phyloP scores from a whole-genome alignment of 148 eudicot genomes.

The Rhododendron griersonianum region DNA sequence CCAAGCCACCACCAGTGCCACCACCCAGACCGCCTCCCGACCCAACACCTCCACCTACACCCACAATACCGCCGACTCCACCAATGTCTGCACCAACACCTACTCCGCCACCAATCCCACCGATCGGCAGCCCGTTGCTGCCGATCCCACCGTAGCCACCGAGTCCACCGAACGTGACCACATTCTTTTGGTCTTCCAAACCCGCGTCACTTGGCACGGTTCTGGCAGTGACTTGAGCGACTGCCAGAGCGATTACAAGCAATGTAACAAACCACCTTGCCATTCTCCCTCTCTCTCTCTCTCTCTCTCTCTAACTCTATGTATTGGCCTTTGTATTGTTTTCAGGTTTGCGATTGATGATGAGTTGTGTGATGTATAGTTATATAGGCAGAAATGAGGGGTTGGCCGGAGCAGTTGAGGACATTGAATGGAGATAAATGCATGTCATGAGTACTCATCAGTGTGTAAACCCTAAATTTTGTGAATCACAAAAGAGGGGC shows the following conservation, averaged over 20 bases:
- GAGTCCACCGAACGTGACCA: constrained; percentile 25
- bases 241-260: constrained; percentile 15
- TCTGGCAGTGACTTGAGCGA: constrained; percentile 22
- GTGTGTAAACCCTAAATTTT: not conserved
- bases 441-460: not conserved
- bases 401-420: constrained; percentile 14
- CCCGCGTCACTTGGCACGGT: constrained; percentile 23
- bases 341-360: not conserved
- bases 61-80: not conserved
- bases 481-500: not conserved
- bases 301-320: not conserved
- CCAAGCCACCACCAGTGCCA: not conserved
- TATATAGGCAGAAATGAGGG: constrained; percentile 12
- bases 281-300: constrained; percentile 13
- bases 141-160: constrained; percentile 26
- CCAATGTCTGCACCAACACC: not conserved
- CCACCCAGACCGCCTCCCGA: not conserved
- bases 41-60: not conserved
- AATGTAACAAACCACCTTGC: constrained; percentile 21
- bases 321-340: no score
- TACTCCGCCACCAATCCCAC: constrained; percentile 20
- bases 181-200: constrained; percentile 35
- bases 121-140: constrained; percentile 15
- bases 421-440: constrained; percentile 18
- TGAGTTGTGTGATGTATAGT: not conserved